Evolutionary conservation across 2,329 filamentous ascomycete species (phyloP).

Genomic region (Phyllachora maydis): DNA sequence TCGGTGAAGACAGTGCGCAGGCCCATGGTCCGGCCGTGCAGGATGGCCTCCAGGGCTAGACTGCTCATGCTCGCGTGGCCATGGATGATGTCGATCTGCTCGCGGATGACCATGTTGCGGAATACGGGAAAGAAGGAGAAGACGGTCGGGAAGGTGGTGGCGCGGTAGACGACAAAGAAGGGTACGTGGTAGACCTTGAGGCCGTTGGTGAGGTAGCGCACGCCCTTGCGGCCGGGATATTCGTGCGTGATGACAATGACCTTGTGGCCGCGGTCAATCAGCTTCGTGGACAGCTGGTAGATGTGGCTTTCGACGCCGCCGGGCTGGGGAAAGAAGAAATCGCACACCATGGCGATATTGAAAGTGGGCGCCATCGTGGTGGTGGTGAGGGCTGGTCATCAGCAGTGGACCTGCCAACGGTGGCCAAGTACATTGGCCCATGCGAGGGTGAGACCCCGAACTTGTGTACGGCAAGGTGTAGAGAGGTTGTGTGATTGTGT

Average conservation of each 20-base stretch:
- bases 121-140: slow-evolving; percentile 99
- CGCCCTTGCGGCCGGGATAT: slow-evolving; percentile 74
- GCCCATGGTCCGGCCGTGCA: slow-evolving; percentile 93
- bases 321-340: slow-evolving; percentile 98
- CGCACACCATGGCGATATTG: slow-evolving; percentile 81
- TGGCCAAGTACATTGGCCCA: no score
- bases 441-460: no score
- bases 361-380: slow-evolving; percentile 34
- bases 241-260: slow-evolving; percentile 95
- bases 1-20: slow-evolving; percentile 92
- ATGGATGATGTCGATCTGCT: slow-evolving; percentile 92
- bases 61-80: slow-evolving; percentile 90
- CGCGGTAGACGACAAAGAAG: slow-evolving; percentile 88
- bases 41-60: slow-evolving; percentile 81
- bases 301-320: slow-evolving; percentile 96
- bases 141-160: slow-evolving; percentile 84
- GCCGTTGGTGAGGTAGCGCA: slow-evolving; percentile 91
- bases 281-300: slow-evolving; percentile 89
- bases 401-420: no score
- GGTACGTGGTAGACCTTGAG: slow-evolving; percentile 97
- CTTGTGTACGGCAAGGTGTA: no score
- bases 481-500: slow-evolving; percentile 1
- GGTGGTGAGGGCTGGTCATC: no score
- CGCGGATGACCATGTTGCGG: slow-evolving; percentile 83
- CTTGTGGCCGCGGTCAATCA: slow-evolving; percentile 94